Percentiles rank a stretch among this genome's conserved stretches.
phyloP scores from a whole-genome alignment of 1,284 basidiomycete genomes.

The Singerocomus rubriflavus region DNA sequence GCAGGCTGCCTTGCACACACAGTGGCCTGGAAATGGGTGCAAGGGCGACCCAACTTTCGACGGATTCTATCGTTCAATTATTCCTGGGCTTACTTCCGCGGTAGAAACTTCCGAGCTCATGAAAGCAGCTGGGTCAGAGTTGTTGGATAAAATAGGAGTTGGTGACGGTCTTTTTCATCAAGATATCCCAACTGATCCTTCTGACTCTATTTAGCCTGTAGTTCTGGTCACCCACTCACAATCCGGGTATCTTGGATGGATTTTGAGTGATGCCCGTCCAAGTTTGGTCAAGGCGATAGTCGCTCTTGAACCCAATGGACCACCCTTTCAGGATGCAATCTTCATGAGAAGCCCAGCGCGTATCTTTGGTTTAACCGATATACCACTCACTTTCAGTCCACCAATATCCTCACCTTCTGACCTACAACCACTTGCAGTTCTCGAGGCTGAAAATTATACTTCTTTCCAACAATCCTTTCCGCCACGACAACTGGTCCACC shows the following conservation, averaged over 20 bases:
- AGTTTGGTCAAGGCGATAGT: slow-evolving; percentile 42
- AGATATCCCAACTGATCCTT: slow-evolving; percentile 1
- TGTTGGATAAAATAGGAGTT: slow-evolving; percentile 32
- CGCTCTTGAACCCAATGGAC: slow-evolving; percentile 46
- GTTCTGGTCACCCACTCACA: slow-evolving; percentile 49
- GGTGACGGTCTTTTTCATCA: slow-evolving; percentile 9
- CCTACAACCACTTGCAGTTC: slow-evolving; percentile 25
- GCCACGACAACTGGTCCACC: slow-evolving; percentile 40
- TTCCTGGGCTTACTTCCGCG: slow-evolving; percentile 27
- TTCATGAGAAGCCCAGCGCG: slow-evolving; percentile 40
- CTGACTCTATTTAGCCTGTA: slow-evolving; percentile 34
- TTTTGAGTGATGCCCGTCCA: slow-evolving; percentile 45
- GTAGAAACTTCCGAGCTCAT: slow-evolving; percentile 27
- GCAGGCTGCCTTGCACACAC: slow-evolving; percentile 44
- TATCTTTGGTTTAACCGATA: slow-evolving; percentile 43
- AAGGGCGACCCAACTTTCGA: slow-evolving; percentile 45
- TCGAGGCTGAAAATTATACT: slow-evolving; percentile 33
- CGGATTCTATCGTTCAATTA: slow-evolving; percentile 41
- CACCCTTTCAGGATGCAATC: slow-evolving; percentile 46
- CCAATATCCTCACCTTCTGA: slow-evolving; percentile 38
- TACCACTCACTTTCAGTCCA: slow-evolving; percentile 43
- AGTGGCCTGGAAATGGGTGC: slow-evolving; percentile 50
- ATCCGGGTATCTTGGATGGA: slow-evolving; percentile 46
- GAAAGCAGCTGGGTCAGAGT: slow-evolving; percentile 28
- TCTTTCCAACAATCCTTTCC: slow-evolving; percentile 44